phyloP scores from a whole-genome alignment of 495 filamentous ascomycete genomes.

The Hypoxylon perforatum region DNA sequence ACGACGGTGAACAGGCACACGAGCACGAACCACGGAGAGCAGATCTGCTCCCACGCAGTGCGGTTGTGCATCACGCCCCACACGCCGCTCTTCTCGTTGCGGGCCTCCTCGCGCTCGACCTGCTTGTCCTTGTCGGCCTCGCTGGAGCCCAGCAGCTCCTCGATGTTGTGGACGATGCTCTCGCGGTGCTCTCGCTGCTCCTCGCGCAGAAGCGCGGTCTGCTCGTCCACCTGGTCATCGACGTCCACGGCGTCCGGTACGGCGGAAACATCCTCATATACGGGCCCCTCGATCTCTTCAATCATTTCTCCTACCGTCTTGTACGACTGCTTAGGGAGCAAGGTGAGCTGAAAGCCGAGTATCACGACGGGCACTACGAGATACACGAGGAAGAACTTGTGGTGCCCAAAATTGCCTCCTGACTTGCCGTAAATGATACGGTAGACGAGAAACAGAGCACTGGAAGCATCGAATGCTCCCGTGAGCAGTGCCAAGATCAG shows the following conservation, averaged over 20 bases:
- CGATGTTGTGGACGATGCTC: constrained; percentile 76
- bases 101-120: constrained; percentile 64
- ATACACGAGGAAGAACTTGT: constrained; percentile 81
- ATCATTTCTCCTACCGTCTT: constrained; percentile 89
- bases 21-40: constrained; percentile 85
- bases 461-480: constrained; percentile 89
- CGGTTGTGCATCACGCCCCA: constrained; percentile 89
- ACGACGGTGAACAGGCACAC: constrained; percentile 88
- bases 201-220: constrained; percentile 69
- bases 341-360: constrained; percentile 71
- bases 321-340: constrained; percentile 86
- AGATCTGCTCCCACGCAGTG: constrained; percentile 78
- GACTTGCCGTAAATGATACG: constrained; percentile 76
- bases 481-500: constrained; percentile 87
- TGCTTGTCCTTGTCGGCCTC: constrained; percentile 65
- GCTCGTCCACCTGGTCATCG: constrained; percentile 71
- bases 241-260: constrained; percentile 45
- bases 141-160: constrained; percentile 73
- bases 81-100: constrained; percentile 74
- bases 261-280: constrained; percentile 32
- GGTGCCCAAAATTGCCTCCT: constrained; percentile 67
- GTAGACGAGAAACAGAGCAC: constrained; percentile 89
- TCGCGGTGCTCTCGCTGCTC: constrained; percentile 73
- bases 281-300: constrained; percentile 67
- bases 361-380: constrained; percentile 80